Percentiles rank a stretch among this genome's conserved stretches.
Evolutionary conservation across 805 yeast genomes (phyloP).

Genomic region (Sporopachydermia lactativora): DNA sequence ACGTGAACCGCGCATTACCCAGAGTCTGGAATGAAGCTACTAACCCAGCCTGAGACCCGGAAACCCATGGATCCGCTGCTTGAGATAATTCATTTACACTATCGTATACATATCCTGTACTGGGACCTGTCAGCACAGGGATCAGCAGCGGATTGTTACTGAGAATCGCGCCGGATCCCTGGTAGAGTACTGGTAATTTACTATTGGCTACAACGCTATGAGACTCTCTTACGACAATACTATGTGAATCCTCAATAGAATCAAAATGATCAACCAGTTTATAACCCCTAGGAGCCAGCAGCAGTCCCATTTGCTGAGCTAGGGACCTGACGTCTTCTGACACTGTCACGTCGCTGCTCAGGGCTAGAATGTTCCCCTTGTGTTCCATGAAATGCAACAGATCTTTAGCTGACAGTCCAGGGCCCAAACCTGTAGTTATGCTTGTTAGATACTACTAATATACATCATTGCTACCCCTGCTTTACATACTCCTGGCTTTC

Average conservation of each 20-base stretch:
- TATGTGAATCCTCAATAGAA: constrained; percentile 13
- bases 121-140: constrained; percentile 56
- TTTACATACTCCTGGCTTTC: constrained; percentile 26
- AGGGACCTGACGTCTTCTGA: constrained; percentile 54
- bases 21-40: constrained; percentile 70
- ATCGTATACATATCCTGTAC: constrained; percentile 45
- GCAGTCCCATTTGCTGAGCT: constrained; percentile 69
- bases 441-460: no score
- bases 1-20: constrained; percentile 60
- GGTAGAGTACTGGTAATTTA: constrained; percentile 18
- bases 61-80: constrained; percentile 47
- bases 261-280: constrained; percentile 52
- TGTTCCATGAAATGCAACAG: constrained; percentile 45
- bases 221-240: constrained; percentile 13
- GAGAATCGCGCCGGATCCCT: constrained; percentile 56
- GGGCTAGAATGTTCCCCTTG: constrained; percentile 65
- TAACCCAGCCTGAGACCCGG: constrained; percentile 66
- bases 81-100: constrained; percentile 20
- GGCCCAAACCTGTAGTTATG: constrained; percentile 17
- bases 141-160: constrained; percentile 54
- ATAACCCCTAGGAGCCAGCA: constrained; percentile 66
- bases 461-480: no score
- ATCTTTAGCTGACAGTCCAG: constrained; percentile 27
- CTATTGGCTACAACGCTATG: constrained; percentile 6
- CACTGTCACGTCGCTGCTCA: constrained; percentile 36